Evolutionary conservation across 202 grass and related monocot species (phyloP).

Genomic region (Saccharum hybrid): DNA sequence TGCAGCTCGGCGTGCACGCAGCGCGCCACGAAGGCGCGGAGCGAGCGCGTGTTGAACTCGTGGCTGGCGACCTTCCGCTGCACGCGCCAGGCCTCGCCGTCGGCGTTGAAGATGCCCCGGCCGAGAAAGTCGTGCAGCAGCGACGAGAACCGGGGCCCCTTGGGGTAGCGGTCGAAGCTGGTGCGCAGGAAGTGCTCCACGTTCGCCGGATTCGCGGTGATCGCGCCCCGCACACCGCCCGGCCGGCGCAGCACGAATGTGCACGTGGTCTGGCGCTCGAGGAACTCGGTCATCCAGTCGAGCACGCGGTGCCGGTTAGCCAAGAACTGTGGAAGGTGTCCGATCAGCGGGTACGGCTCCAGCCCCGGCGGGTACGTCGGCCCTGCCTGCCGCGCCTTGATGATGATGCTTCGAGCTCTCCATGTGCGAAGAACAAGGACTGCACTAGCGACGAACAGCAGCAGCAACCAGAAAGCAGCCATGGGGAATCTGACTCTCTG

Average conservation of each 20-base stretch:
- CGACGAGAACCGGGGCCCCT: constrained; percentile 50
- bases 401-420: not conserved
- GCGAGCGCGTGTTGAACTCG: constrained; percentile 78
- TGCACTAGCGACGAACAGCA: constrained; percentile 14
- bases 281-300: constrained; percentile 65
- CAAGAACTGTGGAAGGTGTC: constrained; percentile 70
- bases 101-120: constrained; percentile 73
- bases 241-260: constrained; percentile 55
- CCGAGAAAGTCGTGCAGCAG: constrained; percentile 70
- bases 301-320: constrained; percentile 64
- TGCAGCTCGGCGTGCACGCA: constrained; percentile 73
- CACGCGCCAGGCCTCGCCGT: constrained; percentile 63
- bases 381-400: not conserved
- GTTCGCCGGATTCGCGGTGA: constrained; percentile 74
- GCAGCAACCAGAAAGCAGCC: constrained; percentile 25
- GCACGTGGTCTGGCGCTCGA: constrained; percentile 46
- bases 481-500: not conserved
- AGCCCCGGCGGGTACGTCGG: constrained; percentile 22
- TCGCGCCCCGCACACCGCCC: constrained; percentile 56
- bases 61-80: constrained; percentile 85
- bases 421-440: not conserved
- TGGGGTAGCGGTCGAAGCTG: constrained; percentile 69
- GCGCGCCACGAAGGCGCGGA: constrained; percentile 68
- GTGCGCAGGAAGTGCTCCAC: constrained; percentile 66
- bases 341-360: constrained; percentile 63